Conservation (phyloP, 2,329 filamentous ascomycete species). For the Hirsutella rhossiliensis region DNA sequence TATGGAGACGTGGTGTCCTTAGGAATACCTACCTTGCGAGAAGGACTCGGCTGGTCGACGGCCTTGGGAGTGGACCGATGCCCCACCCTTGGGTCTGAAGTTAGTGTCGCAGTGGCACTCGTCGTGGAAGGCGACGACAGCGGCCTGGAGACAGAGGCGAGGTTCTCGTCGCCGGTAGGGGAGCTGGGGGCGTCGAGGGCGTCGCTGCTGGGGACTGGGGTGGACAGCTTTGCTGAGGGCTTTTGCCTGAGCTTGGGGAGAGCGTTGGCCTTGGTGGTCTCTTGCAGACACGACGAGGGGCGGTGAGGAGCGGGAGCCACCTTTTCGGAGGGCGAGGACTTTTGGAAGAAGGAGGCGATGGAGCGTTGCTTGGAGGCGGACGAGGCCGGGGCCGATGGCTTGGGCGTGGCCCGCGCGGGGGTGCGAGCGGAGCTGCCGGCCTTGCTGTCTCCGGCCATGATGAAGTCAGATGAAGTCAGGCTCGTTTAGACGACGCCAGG, state of each 20-base stretch:
- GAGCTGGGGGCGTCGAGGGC: conserved; percentile 54
- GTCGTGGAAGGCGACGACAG: conserved; percentile 21
- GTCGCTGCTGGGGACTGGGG: conserved; percentile 75
- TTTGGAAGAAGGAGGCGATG: conserved; percentile 32
- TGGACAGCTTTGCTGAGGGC: conserved; percentile 36
- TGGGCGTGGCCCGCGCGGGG: conserved; percentile 18
- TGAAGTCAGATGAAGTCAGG: conserved; percentile 2
- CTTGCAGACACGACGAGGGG: conserved; percentile 25
- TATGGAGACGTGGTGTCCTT: too few relatives aligned
- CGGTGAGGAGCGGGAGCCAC: conserved; percentile 17
- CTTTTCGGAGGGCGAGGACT: conserved; percentile 24
- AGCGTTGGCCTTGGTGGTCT: conserved; percentile 28
- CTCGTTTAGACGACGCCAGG: too few relatives aligned
- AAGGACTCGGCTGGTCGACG: conserved; percentile 54
- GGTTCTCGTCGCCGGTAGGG: conserved; percentile 48
- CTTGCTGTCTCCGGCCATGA: conserved; percentile 18
- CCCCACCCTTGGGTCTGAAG: conserved; percentile 14
- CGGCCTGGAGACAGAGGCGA: conserved; percentile 32
- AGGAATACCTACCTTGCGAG: conserved; percentile 52
- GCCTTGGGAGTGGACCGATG: conserved; percentile 5
- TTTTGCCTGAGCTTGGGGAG: conserved; percentile 26
- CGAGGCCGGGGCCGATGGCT: conserved; percentile 12
- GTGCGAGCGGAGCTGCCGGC: conserved; percentile 15
- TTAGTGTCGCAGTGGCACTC: conserved; percentile 27
- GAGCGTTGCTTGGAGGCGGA: conserved; percentile 28